These are phyloP conservation scores for Penicillium sp. DNA, from an alignment of 2,329 filamentous ascomycete species.

Conservation along the genomic window DNA sequence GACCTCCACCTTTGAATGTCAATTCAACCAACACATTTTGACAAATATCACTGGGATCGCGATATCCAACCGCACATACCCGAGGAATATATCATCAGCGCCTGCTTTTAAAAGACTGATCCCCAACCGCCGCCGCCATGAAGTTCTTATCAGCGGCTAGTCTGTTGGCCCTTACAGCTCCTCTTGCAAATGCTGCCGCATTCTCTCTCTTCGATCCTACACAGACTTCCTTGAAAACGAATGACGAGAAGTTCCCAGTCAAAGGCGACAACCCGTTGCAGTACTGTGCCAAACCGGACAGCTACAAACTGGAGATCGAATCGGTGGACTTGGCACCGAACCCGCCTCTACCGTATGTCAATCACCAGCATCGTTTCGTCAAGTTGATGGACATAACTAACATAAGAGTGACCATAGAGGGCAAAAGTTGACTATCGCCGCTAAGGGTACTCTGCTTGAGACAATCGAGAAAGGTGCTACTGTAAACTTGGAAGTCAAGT, in stretches of 20 bases:
- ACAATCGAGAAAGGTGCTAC: conserved; percentile 73
- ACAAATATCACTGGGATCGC: not conserved
- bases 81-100: not conserved
- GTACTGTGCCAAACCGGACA: conserved; percentile 67
- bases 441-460: conserved; percentile 69
- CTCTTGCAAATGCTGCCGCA: conserved; percentile 44
- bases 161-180: conserved; percentile 45
- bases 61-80: not conserved
- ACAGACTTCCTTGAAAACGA: conserved; percentile 50
- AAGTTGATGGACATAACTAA: conserved; percentile 11
- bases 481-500: conserved; percentile 82
- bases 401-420: conserved; percentile 56
- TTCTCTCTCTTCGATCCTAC: conserved; percentile 49
- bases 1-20: not conserved
- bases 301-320: conserved; percentile 71
- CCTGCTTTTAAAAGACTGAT: not conserved
- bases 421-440: conserved; percentile 70
- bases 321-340: conserved; percentile 79
- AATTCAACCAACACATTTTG: not conserved
- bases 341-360: conserved; percentile 75
- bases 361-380: not conserved
- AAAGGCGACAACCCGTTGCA: conserved; percentile 81
- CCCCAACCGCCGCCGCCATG: conserved; percentile 32
- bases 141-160: conserved; percentile 39
- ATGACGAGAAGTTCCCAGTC: conserved; percentile 57